A percentile compares a stretch with the other conserved stretches of the same genome.
These are phyloP conservation scores for Elaeagnus macrophylla DNA, from an alignment of 306 rosid genomes.

Conservation along the genomic window DNA sequence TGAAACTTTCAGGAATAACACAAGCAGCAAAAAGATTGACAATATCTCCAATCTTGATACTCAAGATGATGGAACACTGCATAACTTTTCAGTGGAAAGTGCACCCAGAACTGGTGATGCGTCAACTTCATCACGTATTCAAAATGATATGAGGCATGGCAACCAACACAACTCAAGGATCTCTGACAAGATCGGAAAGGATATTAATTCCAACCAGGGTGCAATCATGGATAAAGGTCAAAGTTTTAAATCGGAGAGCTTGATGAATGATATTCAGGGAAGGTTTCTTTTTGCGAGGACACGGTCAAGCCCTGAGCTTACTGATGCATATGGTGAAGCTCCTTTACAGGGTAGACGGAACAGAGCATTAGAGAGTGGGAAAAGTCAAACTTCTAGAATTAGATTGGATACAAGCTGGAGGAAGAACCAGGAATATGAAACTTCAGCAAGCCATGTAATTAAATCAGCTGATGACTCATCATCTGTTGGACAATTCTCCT, in stretches of 20 bases:
- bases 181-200: constrained; percentile 45
- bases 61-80: constrained; percentile 30
- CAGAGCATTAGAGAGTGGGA: constrained; percentile 45
- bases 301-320: constrained; percentile 93
- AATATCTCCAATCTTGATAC: constrained; percentile 34
- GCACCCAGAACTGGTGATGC: constrained; percentile 33
- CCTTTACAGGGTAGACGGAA: constrained; percentile 52
- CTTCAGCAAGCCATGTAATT: constrained; percentile 28
- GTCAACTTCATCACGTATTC: constrained; percentile 37
- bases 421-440: constrained; percentile 48
- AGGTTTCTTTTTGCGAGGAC: constrained; percentile 84
- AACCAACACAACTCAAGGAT: constrained; percentile 40
- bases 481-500: constrained; percentile 31
- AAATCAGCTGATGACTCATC: constrained; percentile 45
- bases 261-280: constrained; percentile 50
- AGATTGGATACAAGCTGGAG: constrained; percentile 54
- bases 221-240: constrained; percentile 39
- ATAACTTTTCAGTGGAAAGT: constrained; percentile 38
- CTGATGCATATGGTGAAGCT: constrained; percentile 66
- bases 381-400: constrained; percentile 33
- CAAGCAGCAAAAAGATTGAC: constrained; percentile 38
- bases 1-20: constrained; percentile 36
- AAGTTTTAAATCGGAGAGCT: constrained; percentile 37
- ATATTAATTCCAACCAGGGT: constrained; percentile 36
- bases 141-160: constrained; percentile 42